Conservation (phyloP, 2,329 filamentous ascomycete genomes). For the Botryotinia narcissicola region DNA sequence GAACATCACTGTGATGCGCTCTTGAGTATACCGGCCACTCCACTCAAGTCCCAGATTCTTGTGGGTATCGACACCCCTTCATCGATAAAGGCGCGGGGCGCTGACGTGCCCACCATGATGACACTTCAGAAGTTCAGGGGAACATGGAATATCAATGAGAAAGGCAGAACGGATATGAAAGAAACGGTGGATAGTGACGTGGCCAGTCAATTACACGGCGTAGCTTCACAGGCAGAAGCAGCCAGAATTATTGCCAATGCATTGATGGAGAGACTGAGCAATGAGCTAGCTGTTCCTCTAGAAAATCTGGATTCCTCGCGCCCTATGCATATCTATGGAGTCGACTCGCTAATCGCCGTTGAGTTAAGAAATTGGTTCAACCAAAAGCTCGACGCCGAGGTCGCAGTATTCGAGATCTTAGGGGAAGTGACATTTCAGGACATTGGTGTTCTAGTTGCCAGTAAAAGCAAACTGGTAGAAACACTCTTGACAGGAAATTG, state of each 20-base stretch:
- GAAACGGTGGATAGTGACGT: not conserved
- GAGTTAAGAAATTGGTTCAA: slow-evolving; percentile 50
- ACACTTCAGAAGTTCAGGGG: not conserved
- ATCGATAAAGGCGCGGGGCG: not conserved
- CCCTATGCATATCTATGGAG: slow-evolving; percentile 44
- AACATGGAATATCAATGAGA: not conserved
- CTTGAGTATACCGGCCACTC: not conserved
- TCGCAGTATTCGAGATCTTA: slow-evolving; percentile 33
- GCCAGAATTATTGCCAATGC: slow-evolving; percentile 18
- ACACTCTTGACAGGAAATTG: too few relatives aligned
- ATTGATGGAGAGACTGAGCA: slow-evolving; percentile 41
- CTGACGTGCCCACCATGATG: not conserved
- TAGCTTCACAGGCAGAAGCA: not conserved
- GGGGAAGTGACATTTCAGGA: not conserved
- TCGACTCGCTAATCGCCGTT: slow-evolving; percentile 54
- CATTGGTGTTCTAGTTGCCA: not conserved
- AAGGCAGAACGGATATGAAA: not conserved
- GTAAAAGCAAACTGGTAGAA: not conserved
- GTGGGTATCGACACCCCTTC: not conserved
- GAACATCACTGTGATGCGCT: not conserved
- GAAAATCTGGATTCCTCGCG: slow-evolving; percentile 43
- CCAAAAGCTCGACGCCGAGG: slow-evolving; percentile 43
- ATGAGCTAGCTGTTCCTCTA: slow-evolving; percentile 46
- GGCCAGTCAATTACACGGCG: not conserved
- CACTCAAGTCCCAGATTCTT: not conserved